phyloP scores from a whole-genome alignment of 768 basidiomycete species.

The Tephrocybe sp. region DNA sequence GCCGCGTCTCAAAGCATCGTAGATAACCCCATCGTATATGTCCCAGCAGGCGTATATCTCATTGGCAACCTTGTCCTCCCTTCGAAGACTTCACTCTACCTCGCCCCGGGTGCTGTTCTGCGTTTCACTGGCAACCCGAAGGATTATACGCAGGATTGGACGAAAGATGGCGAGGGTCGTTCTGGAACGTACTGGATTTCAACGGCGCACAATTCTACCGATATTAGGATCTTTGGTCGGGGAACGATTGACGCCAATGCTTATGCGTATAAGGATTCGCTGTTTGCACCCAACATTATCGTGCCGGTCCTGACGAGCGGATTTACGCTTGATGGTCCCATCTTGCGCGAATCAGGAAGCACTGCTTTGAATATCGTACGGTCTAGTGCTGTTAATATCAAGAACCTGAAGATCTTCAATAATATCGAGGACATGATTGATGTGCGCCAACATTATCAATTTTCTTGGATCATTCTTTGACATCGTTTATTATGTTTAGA shows the following conservation, averaged over 20 bases:
- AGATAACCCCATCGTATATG: slow-evolving; percentile 14
- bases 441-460: slow-evolving; percentile 2
- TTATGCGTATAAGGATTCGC: slow-evolving; percentile 5
- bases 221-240: slow-evolving; percentile 18
- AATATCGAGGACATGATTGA: slow-evolving; percentile 13
- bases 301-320: slow-evolving; percentile 16
- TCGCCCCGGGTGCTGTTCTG: slow-evolving; percentile 20
- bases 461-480: background rate
- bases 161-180: slow-evolving; percentile 10
- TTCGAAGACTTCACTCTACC: slow-evolving; percentile 17
- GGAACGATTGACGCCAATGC: slow-evolving; percentile 19
- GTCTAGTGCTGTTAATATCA: slow-evolving; percentile 13
- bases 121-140: slow-evolving; percentile 13
- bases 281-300: slow-evolving; percentile 11
- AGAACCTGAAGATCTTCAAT: slow-evolving; percentile 18
- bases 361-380: slow-evolving; percentile 15
- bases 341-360: slow-evolving; percentile 16
- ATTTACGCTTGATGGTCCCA: slow-evolving; percentile 16
- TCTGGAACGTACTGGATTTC: slow-evolving; percentile 19
- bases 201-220: slow-evolving; percentile 16
- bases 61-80: slow-evolving; percentile 20
- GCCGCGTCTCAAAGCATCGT: slow-evolving; percentile 5
- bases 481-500: slow-evolving; percentile 5
- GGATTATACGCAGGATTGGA: slow-evolving; percentile 16
- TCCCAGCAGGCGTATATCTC: slow-evolving; percentile 16